Base-by-base conservation (phyloP, 2,329 filamentous ascomycete species). In the Zymoseptoria ardabiliae region DNA sequence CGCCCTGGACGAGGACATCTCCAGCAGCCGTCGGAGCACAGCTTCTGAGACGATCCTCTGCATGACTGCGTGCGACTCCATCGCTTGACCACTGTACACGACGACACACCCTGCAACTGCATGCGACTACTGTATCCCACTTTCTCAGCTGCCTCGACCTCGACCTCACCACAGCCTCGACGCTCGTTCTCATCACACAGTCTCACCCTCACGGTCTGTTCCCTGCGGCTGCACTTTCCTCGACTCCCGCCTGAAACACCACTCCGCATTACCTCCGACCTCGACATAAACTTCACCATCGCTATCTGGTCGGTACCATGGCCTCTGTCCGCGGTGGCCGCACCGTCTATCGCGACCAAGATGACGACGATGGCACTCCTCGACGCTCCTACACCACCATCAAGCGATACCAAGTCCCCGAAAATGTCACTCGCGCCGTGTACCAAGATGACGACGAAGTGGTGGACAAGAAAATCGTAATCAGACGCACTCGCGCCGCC, bases 401-500 rank as follows among this genome's bases (percentile, higher is more conserved):
- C 65, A 83, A 82, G 69, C 82, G 83, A 67, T 86, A 87, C 75
- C 77, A 78, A 62, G 72, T 80, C n/a, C 79, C 79, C 54, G 79
- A 82, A 56, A 74, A 74, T 59, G 73, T 77, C 45, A 70, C 74
- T 52, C 67, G 64, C 53, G 62, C 62, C 11, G 62, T 68, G 30
- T 65, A 66, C 57, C 61, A 69, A 49, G 74, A 77, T 53, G 62
- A 65, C 53, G 62, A 66, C 35, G 66, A 70, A 21, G 76, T 78
- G 60, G 68, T 68, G 21, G 70, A 69, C 28, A 75, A 76, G 65
- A 78, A 81, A 65, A 78, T 79, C 65, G 75, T 78, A 58, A 76
- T 82, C 61, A 74, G n/a, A 60, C 63, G 62, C 45, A 65, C 62
- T 49, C 63, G 61, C 56, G 64, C 61, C 23, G 60, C 61, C 19